These are phyloP conservation scores for Termitomyces sp. DNA, from an alignment of 768 basidiomycete genomes.

Conservation along the genomic window DNA sequence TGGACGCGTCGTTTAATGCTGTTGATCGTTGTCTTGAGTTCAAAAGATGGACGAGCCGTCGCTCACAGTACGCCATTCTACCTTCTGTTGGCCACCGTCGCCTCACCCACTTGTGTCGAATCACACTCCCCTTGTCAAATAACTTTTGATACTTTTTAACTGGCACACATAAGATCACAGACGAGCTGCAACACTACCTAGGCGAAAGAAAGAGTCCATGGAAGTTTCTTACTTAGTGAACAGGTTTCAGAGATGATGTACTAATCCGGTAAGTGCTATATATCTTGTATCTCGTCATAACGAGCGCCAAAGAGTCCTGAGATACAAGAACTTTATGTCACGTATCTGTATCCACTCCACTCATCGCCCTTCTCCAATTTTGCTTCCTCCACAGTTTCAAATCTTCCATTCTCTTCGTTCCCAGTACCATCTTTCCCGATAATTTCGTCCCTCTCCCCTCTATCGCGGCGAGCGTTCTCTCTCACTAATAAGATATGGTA, in stretches of 20 bases:
- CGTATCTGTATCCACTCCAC: slow-evolving; percentile 78
- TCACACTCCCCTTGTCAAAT: no score
- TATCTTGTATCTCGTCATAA: neutral
- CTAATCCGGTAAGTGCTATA: neutral
- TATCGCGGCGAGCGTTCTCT: slow-evolving; percentile 65
- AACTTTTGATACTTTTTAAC: neutral
- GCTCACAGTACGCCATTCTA: neutral
- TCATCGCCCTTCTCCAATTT: slow-evolving; percentile 67
- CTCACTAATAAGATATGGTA: slow-evolving; percentile 42
- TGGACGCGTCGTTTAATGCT: neutral
- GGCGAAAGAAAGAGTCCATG: no score
- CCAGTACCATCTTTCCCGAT: slow-evolving; percentile 46
- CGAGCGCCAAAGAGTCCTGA: neutral
- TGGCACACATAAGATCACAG: no score
- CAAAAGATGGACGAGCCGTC: no score
- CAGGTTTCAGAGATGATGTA: no score
- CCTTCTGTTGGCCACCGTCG: neutral
- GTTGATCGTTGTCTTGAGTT: neutral
- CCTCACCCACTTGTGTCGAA: no score
- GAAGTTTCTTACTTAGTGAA: no score
- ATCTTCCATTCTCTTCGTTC: slow-evolving; percentile 53
- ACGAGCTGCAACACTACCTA: no score
- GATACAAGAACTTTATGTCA: slow-evolving; percentile 3
- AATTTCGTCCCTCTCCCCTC: slow-evolving; percentile 67
- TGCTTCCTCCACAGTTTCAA: slow-evolving; percentile 56